A percentile compares a stretch with the other conserved stretches of the same genome.
Conservation (phyloP, 192 early-diverging fungal species). For the Rhizoclosmatium sp. region DNA sequence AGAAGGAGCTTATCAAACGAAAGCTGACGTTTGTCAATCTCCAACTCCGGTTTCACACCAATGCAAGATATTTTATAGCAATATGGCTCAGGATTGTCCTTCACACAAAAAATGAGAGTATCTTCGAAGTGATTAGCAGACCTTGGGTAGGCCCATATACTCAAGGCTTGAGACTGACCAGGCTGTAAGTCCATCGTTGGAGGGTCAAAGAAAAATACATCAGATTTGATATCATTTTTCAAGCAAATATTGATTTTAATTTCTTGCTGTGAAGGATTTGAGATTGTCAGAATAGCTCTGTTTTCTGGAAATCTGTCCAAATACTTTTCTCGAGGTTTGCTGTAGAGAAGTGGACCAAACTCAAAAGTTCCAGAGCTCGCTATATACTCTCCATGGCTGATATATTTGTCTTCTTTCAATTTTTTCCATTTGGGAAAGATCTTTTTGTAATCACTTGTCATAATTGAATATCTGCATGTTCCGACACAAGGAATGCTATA, state of each 20-base stretch:
- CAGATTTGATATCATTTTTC: slow-evolving; percentile 60
- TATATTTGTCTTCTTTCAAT: slow-evolving; percentile 56
- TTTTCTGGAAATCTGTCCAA: slow-evolving; percentile 66
- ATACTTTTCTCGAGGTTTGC: slow-evolving; percentile 69
- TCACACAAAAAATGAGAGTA: slow-evolving; percentile 61
- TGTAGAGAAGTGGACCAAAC: slow-evolving; percentile 68
- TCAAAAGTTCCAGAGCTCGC: slow-evolving; percentile 55
- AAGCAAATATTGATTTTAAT: slow-evolving; percentile 58
- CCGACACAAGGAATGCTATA: slow-evolving; percentile 56
- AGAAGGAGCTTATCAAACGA: slow-evolving; percentile 70
- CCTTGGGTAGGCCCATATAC: slow-evolving; percentile 64
- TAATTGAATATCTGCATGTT: slow-evolving; percentile 57
- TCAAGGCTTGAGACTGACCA: slow-evolving; percentile 52
- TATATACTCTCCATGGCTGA: slow-evolving; percentile 62
- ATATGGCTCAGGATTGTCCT: slow-evolving; percentile 72
- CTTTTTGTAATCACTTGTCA: slow-evolving; percentile 54
- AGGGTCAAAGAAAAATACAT: slow-evolving; percentile 70
- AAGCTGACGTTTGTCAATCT: slow-evolving; percentile 66
- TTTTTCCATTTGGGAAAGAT: slow-evolving; percentile 61
- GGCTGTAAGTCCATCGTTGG: slow-evolving; percentile 52
- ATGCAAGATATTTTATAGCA: slow-evolving; percentile 61
- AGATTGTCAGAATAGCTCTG: slow-evolving; percentile 55
- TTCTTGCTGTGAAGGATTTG: slow-evolving; percentile 54
- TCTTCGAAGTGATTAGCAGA: slow-evolving; percentile 58
- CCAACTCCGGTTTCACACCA: slow-evolving; percentile 68